Evolutionary conservation across 192 early-diverging fungal species (phyloP), one percentile per base, ranked within the genome.

Genomic region (Mortierella hygrophila): DNA sequence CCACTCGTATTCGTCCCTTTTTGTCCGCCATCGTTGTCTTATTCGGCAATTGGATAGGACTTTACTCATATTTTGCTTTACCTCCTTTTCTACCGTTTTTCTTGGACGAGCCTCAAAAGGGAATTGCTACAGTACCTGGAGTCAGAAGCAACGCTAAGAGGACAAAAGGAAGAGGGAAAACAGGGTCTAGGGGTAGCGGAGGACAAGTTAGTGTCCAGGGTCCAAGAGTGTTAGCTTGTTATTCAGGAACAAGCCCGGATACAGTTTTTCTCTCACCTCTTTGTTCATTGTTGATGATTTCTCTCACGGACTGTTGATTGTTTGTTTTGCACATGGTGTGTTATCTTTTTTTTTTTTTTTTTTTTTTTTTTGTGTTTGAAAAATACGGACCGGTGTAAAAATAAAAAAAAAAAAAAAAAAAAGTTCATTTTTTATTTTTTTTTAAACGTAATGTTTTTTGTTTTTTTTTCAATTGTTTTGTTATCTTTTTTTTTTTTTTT

Each of bases 291-390:
- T 26, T 26, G 55, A 57, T 10, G 10, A 9, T 57, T 57, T 57
- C 55, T 26, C 7, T 57, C n/a, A 57, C 55, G 49, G n/a, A 57
- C 23, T 1, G n/a, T 57, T 52, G 15, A 0, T 52, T 52, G 13
- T 52, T 65, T 13, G 9, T 29, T 57, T 63, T 65, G 60, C 26
- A 3, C 13, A 15, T 10, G 32, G 3, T 32, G 11, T 32, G 9
- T 65, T 65, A 3, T 65, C 55, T 7, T 65, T 65, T 65, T 65
- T 3, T 15, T 32, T 65, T 65, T 60, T 60, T 29, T 60, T 60
- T 52, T 55, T 74, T 32, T 74, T 55, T 74, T 37, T 54, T 55
- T 68, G n/a, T n/a, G n/a, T n/a, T n/a, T n/a, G n/a, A n/a, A n/a
- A n/a, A n/a, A n/a, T n/a, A n/a, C n/a, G n/a, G n/a, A n/a, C n/a